Conservation (phyloP, 306 rosid genomes). For the Cucumis hystrix region DNA sequence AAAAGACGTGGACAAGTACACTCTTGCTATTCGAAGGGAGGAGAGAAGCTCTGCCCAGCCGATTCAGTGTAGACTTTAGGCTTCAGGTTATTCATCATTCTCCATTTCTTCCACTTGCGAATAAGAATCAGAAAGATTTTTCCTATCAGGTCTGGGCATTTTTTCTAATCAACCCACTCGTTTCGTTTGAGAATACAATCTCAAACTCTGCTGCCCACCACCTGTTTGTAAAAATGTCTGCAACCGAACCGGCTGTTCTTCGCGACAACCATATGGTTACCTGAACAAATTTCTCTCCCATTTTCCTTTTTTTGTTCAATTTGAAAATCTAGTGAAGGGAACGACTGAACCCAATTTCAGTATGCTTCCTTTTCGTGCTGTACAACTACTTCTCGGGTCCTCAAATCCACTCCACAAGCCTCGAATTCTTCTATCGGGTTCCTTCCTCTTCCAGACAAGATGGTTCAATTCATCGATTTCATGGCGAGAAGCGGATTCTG, state of each 20-base stretch:
- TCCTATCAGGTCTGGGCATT: too few relatives aligned
- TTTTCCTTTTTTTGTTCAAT: neutral
- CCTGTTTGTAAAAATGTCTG: neutral
- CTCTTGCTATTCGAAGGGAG: too few relatives aligned
- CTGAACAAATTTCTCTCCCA: neutral
- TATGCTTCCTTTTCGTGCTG: slow-evolving; percentile 3
- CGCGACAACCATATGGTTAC: neutral
- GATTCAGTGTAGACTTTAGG: neutral
- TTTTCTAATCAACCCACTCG: too few relatives aligned
- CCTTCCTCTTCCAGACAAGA: neutral
- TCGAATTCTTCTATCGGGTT: neutral
- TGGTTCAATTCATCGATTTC: neutral
- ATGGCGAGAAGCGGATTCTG: neutral
- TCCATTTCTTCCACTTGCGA: too few relatives aligned
- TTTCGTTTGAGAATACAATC: too few relatives aligned
- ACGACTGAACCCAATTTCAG: neutral
- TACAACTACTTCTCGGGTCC: neutral
- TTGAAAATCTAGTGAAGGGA: neutral
- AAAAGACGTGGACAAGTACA: too few relatives aligned
- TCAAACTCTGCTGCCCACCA: neutral
- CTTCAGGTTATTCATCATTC: too few relatives aligned
- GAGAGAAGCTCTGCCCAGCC: neutral
- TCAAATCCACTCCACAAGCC: neutral
- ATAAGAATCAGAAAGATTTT: too few relatives aligned
- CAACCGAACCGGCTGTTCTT: neutral